These are phyloP conservation scores for Spencermartinsiella ligniputridi DNA, from an alignment of 1,139 yeast genomes.

Conservation along the genomic window DNA sequence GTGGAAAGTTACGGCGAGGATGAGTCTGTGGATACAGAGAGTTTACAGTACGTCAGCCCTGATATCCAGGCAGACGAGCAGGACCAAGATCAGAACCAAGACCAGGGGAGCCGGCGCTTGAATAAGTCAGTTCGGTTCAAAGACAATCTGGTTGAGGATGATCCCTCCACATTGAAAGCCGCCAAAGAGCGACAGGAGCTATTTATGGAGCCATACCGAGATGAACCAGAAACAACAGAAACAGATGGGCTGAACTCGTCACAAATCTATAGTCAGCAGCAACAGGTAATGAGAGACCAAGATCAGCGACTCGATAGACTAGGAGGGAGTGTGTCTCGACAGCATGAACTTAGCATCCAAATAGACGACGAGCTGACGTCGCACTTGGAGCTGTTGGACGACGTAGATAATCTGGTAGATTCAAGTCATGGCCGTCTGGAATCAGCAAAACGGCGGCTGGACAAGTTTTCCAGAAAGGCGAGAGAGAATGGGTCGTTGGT, in stretches of 20 bases:
- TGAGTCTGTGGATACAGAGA: background rate
- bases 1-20: conserved; percentile 14
- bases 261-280: conserved; percentile 57
- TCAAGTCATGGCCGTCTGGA: conserved; percentile 47
- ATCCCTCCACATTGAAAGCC: conserved; percentile 4
- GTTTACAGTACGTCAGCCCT: conserved; percentile 1
- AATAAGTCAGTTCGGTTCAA: conserved; percentile 37
- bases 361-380: conserved; percentile 65
- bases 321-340: conserved; percentile 59
- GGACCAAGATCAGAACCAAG: background rate
- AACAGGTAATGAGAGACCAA: conserved; percentile 56
- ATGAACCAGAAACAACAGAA: conserved; percentile 34
- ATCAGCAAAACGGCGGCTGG: conserved; percentile 53
- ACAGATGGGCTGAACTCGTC: conserved; percentile 24
- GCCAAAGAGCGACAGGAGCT: conserved; percentile 19
- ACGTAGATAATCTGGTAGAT: conserved; percentile 65
- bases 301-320: conserved; percentile 57
- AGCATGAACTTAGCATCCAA: conserved; percentile 57
- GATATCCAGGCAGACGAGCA: background rate
- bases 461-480: conserved; percentile 50
- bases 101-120: conserved; percentile 2
- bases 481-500: conserved; percentile 69
- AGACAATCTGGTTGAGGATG: conserved; percentile 31
- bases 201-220: conserved; percentile 43
- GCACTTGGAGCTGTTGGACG: conserved; percentile 65